These are phyloP conservation scores for Eucalyptus globulus DNA, from an alignment of 345 rosid species.

Conservation along the genomic window DNA sequence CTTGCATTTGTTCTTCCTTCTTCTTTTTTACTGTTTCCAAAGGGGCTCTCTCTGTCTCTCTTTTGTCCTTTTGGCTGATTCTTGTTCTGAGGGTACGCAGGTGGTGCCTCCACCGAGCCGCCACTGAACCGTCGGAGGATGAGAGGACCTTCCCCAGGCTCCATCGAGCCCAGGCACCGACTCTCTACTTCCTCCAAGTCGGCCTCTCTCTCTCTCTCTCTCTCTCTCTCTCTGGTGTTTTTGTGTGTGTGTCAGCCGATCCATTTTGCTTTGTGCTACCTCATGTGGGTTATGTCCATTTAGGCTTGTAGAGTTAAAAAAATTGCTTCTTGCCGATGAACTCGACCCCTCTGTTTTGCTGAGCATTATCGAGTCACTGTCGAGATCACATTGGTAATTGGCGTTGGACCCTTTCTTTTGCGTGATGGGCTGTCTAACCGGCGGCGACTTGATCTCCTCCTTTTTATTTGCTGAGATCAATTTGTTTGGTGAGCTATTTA, in stretches of 20 bases:
- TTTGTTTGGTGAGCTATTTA: not conserved
- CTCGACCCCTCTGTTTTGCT: not conserved
- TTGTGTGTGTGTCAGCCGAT: not conserved
- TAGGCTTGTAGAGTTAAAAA: not conserved
- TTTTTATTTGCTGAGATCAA: not conserved
- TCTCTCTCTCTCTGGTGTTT: not conserved
- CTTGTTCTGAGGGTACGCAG: not conserved
- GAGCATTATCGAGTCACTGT: not conserved
- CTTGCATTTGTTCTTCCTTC: not conserved
- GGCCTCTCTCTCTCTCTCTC: slow-evolving; percentile 9
- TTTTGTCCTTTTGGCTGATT: not conserved
- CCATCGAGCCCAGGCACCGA: slow-evolving; percentile 46
- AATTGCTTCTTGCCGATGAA: not conserved
- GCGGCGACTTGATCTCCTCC: not conserved
- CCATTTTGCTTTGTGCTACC: not conserved
- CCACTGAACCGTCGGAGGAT: not conserved
- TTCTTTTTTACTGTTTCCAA: not conserved
- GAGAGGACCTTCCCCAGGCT: slow-evolving; percentile 34
- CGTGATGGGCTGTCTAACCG: not conserved
- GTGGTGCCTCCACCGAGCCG: not conserved
- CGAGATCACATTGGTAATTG: not conserved
- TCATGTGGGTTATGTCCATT: not conserved
- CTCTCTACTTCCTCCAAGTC: slow-evolving; percentile 27
- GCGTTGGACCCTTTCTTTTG: not conserved
- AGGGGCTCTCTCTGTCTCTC: not conserved